These are phyloP conservation scores for Xylaria hypoxylon DNA, from an alignment of 2,329 filamentous ascomycete genomes.

Conservation along the genomic window DNA sequence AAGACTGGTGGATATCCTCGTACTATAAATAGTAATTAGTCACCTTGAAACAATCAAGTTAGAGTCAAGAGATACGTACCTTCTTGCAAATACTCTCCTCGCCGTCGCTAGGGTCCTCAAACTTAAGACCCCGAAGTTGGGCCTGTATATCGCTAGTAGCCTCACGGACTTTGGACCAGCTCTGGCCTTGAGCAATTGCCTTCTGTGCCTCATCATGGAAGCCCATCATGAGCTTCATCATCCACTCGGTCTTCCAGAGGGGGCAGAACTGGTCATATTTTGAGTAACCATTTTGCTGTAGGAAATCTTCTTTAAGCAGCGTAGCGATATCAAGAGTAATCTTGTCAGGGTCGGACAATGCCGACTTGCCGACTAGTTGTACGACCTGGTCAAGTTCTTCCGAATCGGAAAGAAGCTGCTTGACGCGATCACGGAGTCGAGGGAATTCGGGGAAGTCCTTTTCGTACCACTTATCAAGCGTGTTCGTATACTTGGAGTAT, in stretches of 20 bases:
- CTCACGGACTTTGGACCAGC: conserved; percentile 93
- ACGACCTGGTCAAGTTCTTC: conserved; percentile 99
- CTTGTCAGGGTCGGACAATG: conserved; percentile 95
- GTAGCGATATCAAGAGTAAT: conserved; percentile 94
- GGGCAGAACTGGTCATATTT: conserved; percentile 99
- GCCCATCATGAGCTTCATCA: conserved; percentile 99
- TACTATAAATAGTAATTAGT: conserved; percentile 68
- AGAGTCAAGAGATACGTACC: conserved; percentile 62
- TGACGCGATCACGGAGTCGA: conserved; percentile 89
- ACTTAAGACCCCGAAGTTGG: conserved; percentile 92
- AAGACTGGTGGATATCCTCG: conserved; percentile 87
- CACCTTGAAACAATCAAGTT: not conserved
- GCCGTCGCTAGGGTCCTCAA: conserved; percentile 89
- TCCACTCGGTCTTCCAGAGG: conserved; percentile 99
- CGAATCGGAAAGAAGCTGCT: conserved; percentile 91
- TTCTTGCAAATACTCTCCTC: conserved; percentile 85
- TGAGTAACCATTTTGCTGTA: conserved; percentile 99
- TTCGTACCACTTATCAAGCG: conserved; percentile 93
- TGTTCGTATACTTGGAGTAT: conserved; percentile 94
- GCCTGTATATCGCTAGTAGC: conserved; percentile 87
- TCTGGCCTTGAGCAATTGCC: conserved; percentile 89
- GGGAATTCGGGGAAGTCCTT: conserved; percentile 96
- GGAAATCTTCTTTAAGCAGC: conserved; percentile 96
- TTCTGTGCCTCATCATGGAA: conserved; percentile 99
- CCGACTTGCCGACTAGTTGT: conserved; percentile 97